These are phyloP conservation scores for Thielaviopsis cerberus DNA, from an alignment of 2,329 filamentous ascomycete species.

Conservation along the genomic window DNA sequence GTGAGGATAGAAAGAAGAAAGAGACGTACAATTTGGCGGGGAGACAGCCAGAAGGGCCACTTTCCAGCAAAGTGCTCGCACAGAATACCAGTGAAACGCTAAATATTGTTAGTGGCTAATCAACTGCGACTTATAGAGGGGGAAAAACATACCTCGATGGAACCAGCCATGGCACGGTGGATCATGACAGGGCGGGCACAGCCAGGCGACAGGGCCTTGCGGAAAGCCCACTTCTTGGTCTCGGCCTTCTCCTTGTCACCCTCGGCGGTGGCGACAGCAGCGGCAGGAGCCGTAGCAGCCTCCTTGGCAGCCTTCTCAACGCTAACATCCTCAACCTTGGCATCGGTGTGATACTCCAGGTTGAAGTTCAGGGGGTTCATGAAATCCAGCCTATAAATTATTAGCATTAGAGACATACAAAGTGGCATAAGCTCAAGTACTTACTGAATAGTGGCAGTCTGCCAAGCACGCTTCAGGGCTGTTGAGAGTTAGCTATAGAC, in stretches of 20 bases:
- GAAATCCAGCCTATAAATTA: constrained; percentile 46
- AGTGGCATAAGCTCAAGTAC: not conserved
- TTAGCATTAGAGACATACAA: not conserved
- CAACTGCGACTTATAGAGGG: not conserved
- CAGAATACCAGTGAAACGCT: constrained; percentile 50
- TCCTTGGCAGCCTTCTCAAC: constrained; percentile 14
- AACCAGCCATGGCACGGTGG: constrained; percentile 67
- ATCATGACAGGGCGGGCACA: constrained; percentile 73
- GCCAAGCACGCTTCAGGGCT: constrained; percentile 27
- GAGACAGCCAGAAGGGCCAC: constrained; percentile 79
- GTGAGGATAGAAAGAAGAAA: not conserved
- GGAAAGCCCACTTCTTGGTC: constrained; percentile 18
- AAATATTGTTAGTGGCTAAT: constrained; percentile 19
- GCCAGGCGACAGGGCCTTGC: constrained; percentile 40
- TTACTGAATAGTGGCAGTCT: constrained; percentile 77
- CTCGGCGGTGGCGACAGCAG: constrained; percentile 18
- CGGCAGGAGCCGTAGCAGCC: constrained; percentile 15
- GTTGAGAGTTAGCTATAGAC: not conserved
- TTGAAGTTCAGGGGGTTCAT: constrained; percentile 54
- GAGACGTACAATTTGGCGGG: constrained; percentile 45
- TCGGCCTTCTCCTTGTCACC: constrained; percentile 28
- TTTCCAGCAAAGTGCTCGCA: constrained; percentile 73
- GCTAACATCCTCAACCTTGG: constrained; percentile 23
- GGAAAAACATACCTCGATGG: constrained; percentile 20
- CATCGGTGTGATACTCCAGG: constrained; percentile 65